phyloP scores from a whole-genome alignment of 176 grass and related monocot species.

The Poa pratensis region DNA sequence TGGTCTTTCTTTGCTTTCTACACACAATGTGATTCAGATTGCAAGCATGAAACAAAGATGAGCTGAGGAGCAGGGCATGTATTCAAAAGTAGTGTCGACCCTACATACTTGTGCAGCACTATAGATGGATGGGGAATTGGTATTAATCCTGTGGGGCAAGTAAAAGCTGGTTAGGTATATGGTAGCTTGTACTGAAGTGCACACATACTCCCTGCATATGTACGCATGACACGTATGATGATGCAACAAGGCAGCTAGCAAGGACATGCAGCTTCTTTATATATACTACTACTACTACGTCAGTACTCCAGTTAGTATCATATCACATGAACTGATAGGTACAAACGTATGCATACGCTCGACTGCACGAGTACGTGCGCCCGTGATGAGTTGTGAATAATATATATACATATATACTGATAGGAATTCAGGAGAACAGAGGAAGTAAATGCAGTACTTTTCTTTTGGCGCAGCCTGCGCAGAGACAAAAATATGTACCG shows the following conservation, averaged over 20 bases:
- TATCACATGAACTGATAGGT: constrained; percentile 49
- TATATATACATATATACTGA: constrained; percentile 24
- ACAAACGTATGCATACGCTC: neutral
- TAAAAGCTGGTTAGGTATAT: constrained; percentile 17
- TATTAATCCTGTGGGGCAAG: constrained; percentile 46
- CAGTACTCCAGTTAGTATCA: neutral
- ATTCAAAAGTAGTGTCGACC: constrained; percentile 15
- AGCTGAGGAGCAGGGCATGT: neutral
- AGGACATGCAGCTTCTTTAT: neutral
- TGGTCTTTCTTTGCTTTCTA: constrained; percentile 33
- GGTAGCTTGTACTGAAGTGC: neutral
- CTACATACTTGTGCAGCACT: constrained; percentile 22
- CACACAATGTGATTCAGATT: constrained; percentile 12
- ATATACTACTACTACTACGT: neutral
- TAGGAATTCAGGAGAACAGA: constrained; percentile 14
- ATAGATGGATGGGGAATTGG: constrained; percentile 38
- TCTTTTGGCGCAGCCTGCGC: constrained; percentile 13
- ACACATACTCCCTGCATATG: constrained; percentile 22
- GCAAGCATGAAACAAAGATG: neutral
- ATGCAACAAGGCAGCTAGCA: constrained; percentile 2
- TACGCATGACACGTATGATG: constrained; percentile 8
- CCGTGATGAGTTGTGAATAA: constrained; percentile 18
- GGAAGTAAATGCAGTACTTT: constrained; percentile 44
- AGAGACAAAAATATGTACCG: constrained; percentile 57
- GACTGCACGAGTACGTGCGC: neutral